Percentiles rank a stretch among this genome's conserved stretches.
phyloP scores from a whole-genome alignment of 2,329 filamentous ascomycete genomes.

The Aureobasidium vineae region DNA sequence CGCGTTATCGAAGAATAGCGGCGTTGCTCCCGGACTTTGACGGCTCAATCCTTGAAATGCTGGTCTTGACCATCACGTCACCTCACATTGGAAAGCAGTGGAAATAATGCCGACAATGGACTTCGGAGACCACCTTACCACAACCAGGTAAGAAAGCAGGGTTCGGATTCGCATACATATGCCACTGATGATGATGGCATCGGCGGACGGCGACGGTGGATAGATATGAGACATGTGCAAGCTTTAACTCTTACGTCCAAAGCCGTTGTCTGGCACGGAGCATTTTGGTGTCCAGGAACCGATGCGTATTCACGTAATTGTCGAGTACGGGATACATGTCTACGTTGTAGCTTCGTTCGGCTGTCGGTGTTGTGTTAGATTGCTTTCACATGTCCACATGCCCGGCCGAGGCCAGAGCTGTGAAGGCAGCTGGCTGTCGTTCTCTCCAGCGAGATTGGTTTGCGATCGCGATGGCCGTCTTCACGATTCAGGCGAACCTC shows the following conservation, averaged over 20 bases:
- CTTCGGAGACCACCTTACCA: not conserved
- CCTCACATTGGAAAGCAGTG: constrained; percentile 6
- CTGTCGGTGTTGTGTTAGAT: constrained; percentile 10
- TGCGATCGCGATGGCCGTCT: not conserved
- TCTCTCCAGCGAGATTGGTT: constrained; percentile 8
- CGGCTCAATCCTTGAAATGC: not conserved
- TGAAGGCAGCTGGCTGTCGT: constrained; percentile 1
- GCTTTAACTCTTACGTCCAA: constrained; percentile 15
- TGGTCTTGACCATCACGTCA: constrained; percentile 13
- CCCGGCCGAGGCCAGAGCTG: constrained; percentile 10
- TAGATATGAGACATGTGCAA: constrained; percentile 19
- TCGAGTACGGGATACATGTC: constrained; percentile 9
- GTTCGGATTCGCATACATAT: constrained; percentile 13
- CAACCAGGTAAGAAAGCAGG: not conserved
- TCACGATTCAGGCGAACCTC: constrained; percentile 20
- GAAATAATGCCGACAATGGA: not conserved
- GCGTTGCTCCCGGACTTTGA: not conserved
- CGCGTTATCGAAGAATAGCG: not conserved
- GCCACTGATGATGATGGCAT: constrained; percentile 4
- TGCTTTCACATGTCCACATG: constrained; percentile 27
- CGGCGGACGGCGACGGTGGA: not conserved
- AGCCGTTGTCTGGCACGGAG: constrained; percentile 21
- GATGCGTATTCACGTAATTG: constrained; percentile 6
- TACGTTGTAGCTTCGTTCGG: not conserved
- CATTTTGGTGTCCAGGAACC: constrained; percentile 1